Conservation (phyloP, 139 green algal genomes). For the Medakamo hakoo region DNA sequence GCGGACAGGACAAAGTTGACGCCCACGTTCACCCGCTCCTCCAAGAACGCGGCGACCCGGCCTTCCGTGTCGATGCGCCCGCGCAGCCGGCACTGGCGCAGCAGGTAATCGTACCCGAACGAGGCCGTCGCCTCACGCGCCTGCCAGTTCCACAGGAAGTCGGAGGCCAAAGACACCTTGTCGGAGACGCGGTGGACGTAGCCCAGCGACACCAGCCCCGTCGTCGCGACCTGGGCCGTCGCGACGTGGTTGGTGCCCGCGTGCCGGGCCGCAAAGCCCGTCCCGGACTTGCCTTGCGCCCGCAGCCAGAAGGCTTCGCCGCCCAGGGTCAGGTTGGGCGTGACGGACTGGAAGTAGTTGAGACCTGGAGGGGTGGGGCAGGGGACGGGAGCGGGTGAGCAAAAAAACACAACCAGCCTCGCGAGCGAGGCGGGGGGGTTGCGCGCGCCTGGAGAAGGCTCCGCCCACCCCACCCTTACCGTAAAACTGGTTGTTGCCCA, state of each 20-base stretch:
- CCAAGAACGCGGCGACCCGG: conserved; percentile 69
- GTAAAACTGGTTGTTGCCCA: conserved; percentile 84
- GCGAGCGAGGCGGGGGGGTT: no score
- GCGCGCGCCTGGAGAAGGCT: no score
- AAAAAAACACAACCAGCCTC: not conserved
- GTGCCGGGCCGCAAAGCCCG: conserved; percentile 57
- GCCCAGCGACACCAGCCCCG: conserved; percentile 72
- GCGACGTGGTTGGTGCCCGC: conserved; percentile 48
- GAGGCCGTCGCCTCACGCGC: conserved; percentile 66
- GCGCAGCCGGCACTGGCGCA: conserved; percentile 64
- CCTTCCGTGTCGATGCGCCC: conserved; percentile 56
- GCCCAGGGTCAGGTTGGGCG: conserved; percentile 47
- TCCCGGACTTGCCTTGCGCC: conserved; percentile 53
- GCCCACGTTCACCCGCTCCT: conserved; percentile 86
- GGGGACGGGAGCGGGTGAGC: not conserved
- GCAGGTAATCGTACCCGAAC: conserved; percentile 94
- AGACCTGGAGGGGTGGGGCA: conserved; percentile 24
- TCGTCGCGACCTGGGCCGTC: conserved; percentile 79
- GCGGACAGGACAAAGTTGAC: conserved; percentile 91
- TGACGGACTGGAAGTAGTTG: conserved; percentile 95
- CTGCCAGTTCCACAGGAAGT: conserved; percentile 90
- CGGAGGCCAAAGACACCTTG: conserved; percentile 77
- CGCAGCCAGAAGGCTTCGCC: conserved; percentile 91
- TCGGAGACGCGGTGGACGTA: conserved; percentile 86
- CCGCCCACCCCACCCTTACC: conserved; percentile 14